Evolutionary conservation across 2,329 filamentous ascomycete species (phyloP), one percentile per base, ranked within the genome.

Genomic region (Mycosphaerella sp.): DNA sequence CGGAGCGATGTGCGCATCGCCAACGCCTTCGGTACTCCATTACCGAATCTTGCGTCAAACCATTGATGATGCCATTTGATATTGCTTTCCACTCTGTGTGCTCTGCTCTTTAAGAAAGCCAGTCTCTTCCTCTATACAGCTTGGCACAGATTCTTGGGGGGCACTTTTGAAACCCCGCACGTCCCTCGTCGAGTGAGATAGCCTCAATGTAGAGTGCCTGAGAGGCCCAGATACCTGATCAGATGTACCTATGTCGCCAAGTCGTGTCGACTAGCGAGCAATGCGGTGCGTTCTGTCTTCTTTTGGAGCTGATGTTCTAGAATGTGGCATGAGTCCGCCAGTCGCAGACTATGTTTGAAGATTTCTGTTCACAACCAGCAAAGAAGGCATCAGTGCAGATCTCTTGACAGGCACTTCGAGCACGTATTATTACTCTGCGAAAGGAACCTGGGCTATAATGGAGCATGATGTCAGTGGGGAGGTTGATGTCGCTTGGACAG

Each of bases 341-440:
- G 74, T 61, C 18, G 72, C 71, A 55, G 73, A 75, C 1, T 58
- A 67, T 61, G 73, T 72, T 55, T 75, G 71, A 0, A 68, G 73
- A 5, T 74, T 61, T 9, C 72, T 73, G 56, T 73, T 75, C 46
- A 74, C 71, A 63, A 74, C 72, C 18, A 27, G 36, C 40, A 27
- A 7, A 27, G 27, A 16, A 21, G 25, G 18, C 17, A 9, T 48
- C 40, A 48, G 45, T 28, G 7, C 16, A 34, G 9, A 18, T 14
- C 10, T 27, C 30, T 14, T 28, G 16, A 41, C 17, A 28, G 37
- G 35, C 25, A 14, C 34, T 28, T 28, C 16, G 30, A 18, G 25
- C 41, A 30, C 9, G 17, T 43, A 12, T 30, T 27, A 6, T 27
- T 10, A 27, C 17, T 13, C 16, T 16, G 6, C 12, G 16, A 32